Evolutionary conservation across 139 green algal species (phyloP), one percentile per base, ranked within the genome.

Genomic region (Chlamydomonas sphaeroides): DNA sequence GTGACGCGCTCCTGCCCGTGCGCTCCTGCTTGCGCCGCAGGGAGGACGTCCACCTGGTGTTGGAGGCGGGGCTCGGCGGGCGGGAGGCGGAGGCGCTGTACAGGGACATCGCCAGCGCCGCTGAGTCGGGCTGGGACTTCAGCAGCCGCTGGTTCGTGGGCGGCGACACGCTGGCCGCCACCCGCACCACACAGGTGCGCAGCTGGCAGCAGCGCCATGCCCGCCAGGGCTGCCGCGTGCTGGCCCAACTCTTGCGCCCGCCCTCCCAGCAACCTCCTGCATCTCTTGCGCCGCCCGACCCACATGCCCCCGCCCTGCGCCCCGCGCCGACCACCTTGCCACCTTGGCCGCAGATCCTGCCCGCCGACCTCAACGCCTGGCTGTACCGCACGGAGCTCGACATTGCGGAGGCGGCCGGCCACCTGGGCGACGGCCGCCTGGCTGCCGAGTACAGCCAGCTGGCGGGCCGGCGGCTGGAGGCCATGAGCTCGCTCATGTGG

Each of bases 361-460:
- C 97, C 11, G 93, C 88, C 0, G 97, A 99, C 82, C 91, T 99
- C 21, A 99, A 99, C 84, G 93, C 92, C 10, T 95, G 94, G 59
- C 84, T 99, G 62, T 93, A 91, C 45, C 84, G 86, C 38, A 78
- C 90, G 70, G 90, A 95, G 78, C 84, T 85, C 1, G 75, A 82
- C 63, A 82, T 82, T 33, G 48, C 45, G 3, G 85, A 86, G 74
- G 88, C 95, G n/a, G 84, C 90, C 0, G 30, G 32, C 14, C 73
- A 93, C 56, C 88, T 92, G 1, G 73, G 72, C 0, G 68, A 72
- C 35, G 17, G 86, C 30, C 80, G 8, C n/a, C 42, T 72, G 5
- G 38, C 11, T 7, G n/a, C 67, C 48, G 36, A 32, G 48, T 84
- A 36, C 42, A 38, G 36, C 85, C 33, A 21, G 28, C 45, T n/a